Percentiles rank a stretch among this genome's conserved stretches.
These are phyloP conservation scores for Chalciporus pseudorubinellus DNA, from an alignment of 768 basidiomycete genomes.

Conservation along the genomic window DNA sequence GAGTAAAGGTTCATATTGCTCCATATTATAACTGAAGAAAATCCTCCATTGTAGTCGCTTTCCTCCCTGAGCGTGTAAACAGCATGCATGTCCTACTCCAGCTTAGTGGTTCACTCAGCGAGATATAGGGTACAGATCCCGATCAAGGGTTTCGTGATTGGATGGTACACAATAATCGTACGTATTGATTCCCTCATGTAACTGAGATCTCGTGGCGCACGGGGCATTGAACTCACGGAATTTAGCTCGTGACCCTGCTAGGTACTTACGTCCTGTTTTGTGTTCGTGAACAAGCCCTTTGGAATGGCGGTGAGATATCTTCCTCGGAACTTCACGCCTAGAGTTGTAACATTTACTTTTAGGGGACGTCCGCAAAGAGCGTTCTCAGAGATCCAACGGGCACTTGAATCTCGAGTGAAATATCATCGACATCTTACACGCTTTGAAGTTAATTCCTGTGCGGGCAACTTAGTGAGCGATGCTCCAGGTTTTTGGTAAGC, in stretches of 20 bases:
- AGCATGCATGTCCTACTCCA: conserved; percentile 10
- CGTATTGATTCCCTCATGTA: conserved; percentile 11
- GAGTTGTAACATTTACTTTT: conserved; percentile 15
- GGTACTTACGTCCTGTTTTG: conserved; percentile 9
- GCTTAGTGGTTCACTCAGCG: background rate
- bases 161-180: conserved; percentile 2
- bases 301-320: conserved; percentile 9
- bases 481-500: conserved; percentile 9
- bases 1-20: conserved; percentile 2
- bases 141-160: conserved; percentile 6
- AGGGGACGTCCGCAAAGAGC: background rate
- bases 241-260: conserved; percentile 10
- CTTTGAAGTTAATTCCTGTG: conserved; percentile 1
- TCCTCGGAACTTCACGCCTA: conserved; percentile 18
- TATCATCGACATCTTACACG: background rate
- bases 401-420: background rate
- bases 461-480: background rate
- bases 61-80: conserved; percentile 9
- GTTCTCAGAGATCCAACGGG: background rate
- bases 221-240: conserved; percentile 2
- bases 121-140: conserved; percentile 25
- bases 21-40: conserved; percentile 8
- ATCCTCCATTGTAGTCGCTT: conserved; percentile 14
- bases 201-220: conserved; percentile 1
- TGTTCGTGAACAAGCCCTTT: background rate